Evolutionary conservation across 2,329 filamentous ascomycete species (phyloP).

Genomic region (Epichloe gansuensis): DNA sequence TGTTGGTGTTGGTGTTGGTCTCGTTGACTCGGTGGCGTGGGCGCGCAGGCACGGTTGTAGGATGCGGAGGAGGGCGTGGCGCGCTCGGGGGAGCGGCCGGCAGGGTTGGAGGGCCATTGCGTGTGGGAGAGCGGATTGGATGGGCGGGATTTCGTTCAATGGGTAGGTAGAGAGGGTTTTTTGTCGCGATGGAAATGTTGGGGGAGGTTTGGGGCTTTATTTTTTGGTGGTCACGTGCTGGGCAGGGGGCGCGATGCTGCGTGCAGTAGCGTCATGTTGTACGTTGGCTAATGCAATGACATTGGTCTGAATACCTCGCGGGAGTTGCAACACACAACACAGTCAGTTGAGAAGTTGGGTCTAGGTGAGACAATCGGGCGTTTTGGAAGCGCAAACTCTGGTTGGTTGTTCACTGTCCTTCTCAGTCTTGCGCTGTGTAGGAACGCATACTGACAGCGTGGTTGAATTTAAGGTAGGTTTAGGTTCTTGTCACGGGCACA

Average conservation of each 20-base stretch:
- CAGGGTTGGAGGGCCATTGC: constrained; percentile 23
- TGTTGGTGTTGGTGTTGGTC: background rate
- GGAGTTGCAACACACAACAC: no score
- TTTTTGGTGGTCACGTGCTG: background rate
- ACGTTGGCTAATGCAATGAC: no score
- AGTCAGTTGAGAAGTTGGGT: no score
- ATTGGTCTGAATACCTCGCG: no score
- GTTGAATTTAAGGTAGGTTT: no score
- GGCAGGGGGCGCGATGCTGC: background rate
- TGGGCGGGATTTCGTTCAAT: background rate
- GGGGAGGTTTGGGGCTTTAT: background rate
- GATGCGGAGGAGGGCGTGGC: constrained; percentile 12
- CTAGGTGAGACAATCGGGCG: no score
- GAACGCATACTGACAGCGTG: no score
- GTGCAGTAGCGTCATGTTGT: no score
- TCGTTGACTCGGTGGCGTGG: constrained; percentile 16
- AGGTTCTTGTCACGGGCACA: no score
- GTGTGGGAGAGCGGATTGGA: background rate
- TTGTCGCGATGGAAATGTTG: background rate
- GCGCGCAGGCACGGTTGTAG: constrained; percentile 15
- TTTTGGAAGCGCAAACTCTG: no score
- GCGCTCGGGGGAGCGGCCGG: constrained; percentile 17
- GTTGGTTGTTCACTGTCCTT: no score
- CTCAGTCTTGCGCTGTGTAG: no score
- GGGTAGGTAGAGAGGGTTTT: background rate